Evolutionary conservation across 2,329 filamentous ascomycete species (phyloP).

Genomic region (Fusarium agapanthi): DNA sequence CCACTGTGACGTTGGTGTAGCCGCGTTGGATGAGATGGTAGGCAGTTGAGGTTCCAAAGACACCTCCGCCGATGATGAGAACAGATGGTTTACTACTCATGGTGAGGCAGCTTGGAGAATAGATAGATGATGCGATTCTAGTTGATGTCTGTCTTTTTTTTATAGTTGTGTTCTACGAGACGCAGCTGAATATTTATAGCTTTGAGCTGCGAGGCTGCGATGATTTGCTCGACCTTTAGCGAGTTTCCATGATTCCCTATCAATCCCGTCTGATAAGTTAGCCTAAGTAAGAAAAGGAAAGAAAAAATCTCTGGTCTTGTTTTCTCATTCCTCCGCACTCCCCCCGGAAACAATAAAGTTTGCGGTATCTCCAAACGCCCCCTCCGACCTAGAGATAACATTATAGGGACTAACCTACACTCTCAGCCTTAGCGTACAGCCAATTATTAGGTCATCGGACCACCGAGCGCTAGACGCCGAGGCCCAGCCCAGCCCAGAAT

Average conservation of each 20-base stretch:
- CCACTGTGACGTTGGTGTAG: constrained; percentile 57
- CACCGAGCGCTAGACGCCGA: neutral
- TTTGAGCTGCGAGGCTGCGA: neutral
- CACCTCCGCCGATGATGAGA: constrained; percentile 56
- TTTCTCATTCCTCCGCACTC: constrained; percentile 7
- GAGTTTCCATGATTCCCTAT: neutral
- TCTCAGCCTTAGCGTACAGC: neutral
- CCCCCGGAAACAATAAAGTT: neutral
- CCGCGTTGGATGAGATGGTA: constrained; percentile 54
- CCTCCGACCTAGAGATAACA: neutral
- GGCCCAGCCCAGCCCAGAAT: neutral
- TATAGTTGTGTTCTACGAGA: neutral
- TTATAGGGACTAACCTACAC: too few relatives aligned
- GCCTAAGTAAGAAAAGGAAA: neutral
- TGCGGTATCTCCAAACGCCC: neutral
- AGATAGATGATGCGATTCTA: neutral
- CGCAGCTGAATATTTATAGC: neutral
- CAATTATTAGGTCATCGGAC: neutral
- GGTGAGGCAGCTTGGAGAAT: neutral
- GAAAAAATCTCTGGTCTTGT: neutral
- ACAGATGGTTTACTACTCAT: constrained; percentile 45
- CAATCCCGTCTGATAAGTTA: neutral
- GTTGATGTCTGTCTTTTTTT: neutral
- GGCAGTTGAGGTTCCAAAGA: constrained; percentile 61
- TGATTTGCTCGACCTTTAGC: neutral